Evolutionary conservation across 208 protist species (phyloP).

Genomic region (Balamuthia mandrillaris): DNA sequence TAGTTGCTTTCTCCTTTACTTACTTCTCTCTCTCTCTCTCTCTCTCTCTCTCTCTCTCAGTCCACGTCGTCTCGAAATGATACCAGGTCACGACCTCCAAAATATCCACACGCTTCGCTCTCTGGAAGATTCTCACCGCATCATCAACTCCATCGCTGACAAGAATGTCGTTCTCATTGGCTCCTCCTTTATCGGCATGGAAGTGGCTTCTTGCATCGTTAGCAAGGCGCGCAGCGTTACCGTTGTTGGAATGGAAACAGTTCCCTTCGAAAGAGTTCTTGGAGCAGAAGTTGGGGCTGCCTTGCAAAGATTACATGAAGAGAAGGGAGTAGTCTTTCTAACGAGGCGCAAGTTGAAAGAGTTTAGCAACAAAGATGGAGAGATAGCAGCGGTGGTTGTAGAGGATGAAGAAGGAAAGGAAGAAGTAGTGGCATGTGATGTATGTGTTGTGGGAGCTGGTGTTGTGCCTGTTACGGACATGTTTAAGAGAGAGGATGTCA

Average conservation of each 20-base stretch:
- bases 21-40: not conserved
- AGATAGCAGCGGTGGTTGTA: slow-evolving; percentile 34
- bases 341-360: slow-evolving; percentile 10
- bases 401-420: slow-evolving; percentile 38
- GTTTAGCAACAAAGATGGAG: slow-evolving; percentile 21
- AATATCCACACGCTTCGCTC: slow-evolving; percentile 32
- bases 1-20: not conserved
- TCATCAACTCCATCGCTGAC: not conserved
- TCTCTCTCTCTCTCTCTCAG: not conserved
- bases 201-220: slow-evolving; percentile 28
- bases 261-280: slow-evolving; percentile 51
- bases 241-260: slow-evolving; percentile 52
- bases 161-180: slow-evolving; percentile 51
- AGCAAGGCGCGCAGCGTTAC: slow-evolving; percentile 37
- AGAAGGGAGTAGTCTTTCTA: slow-evolving; percentile 44
- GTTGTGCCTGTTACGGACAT: slow-evolving; percentile 47
- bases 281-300: slow-evolving; percentile 35
- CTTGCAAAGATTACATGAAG: slow-evolving; percentile 47
- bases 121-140: slow-evolving; percentile 7
- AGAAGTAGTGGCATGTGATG: slow-evolving; percentile 22
- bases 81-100: not conserved
- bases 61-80: not conserved
- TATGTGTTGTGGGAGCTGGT: slow-evolving; percentile 48
- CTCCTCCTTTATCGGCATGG: slow-evolving; percentile 48
- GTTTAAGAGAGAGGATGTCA: slow-evolving; percentile 4